These are phyloP conservation scores for Fusarium brachygibbosum DNA, from an alignment of 2,329 filamentous ascomycete genomes.

Conservation along the genomic window DNA sequence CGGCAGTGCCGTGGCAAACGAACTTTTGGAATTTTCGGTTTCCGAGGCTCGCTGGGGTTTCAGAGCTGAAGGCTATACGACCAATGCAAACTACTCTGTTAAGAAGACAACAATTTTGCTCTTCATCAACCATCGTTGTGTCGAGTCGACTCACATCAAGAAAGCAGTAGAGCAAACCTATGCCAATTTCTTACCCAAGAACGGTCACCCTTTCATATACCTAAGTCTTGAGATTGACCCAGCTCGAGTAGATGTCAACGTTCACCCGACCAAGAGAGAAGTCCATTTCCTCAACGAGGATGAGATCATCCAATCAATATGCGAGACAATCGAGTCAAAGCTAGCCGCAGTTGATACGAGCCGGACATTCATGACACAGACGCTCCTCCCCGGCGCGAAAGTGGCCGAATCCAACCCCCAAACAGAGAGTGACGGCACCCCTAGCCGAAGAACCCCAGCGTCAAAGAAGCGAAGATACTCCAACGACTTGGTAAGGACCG, in stretches of 20 bases:
- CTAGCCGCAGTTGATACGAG: conserved; percentile 92
- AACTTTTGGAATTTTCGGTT: conserved; percentile 81
- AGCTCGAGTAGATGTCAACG: conserved; percentile 92
- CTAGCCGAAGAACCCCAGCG: conserved; percentile 54
- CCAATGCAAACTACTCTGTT: conserved; percentile 93
- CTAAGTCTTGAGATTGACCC: conserved; percentile 94
- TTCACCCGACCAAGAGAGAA: conserved; percentile 96
- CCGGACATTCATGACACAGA: conserved; percentile 94
- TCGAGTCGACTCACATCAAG: conserved; percentile 89
- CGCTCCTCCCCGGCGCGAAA: conserved; percentile 78
- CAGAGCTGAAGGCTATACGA: conserved; percentile 82
- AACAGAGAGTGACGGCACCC: conserved; percentile 48
- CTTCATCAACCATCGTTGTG: conserved; percentile 96
- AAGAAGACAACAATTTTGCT: conserved; percentile 90
- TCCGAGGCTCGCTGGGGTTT: conserved; percentile 86
- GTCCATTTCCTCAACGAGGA: conserved; percentile 98
- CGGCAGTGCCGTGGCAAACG: conserved; percentile 85
- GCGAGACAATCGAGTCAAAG: conserved; percentile 80
- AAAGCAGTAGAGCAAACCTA: conserved; percentile 95
- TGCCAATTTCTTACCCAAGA: conserved; percentile 87
- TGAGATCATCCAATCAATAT: conserved; percentile 90
- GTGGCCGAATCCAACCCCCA: conserved; percentile 44
- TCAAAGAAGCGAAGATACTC: conserved; percentile 59
- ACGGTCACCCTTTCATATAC: conserved; percentile 93
- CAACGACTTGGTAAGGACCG: conserved; percentile 91